A percentile compares a stretch with the other conserved stretches of the same genome.
Evolutionary conservation across 1,284 basidiomycete genomes (phyloP).

Genomic region (Ustilago bromivora): DNA sequence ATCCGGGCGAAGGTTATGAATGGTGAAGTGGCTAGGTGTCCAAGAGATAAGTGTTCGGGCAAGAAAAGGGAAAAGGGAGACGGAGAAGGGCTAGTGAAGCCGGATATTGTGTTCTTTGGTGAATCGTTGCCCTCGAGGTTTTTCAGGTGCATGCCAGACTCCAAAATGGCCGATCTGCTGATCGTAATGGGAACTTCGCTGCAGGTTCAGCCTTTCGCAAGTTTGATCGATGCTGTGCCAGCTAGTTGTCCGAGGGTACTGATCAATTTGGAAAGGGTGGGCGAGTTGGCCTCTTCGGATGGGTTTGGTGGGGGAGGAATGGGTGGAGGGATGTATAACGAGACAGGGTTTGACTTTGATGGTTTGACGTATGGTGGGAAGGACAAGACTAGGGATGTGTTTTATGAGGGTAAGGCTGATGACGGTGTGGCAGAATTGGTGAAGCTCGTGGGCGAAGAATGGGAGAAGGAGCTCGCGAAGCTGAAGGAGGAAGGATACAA

Average conservation of each 20-base stretch:
- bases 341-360: constrained; percentile 66
- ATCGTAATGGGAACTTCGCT: constrained; percentile 93
- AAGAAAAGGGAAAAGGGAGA: constrained; percentile 18
- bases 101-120: constrained; percentile 69
- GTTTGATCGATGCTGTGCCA: constrained; percentile 72
- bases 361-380: constrained; percentile 47
- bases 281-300: constrained; percentile 70
- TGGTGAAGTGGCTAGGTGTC: constrained; percentile 62
- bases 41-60: constrained; percentile 31
- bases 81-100: constrained; percentile 62
- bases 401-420: constrained; percentile 61
- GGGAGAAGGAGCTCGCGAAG: constrained; percentile 45
- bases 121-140: constrained; percentile 65
- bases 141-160: constrained; percentile 68
- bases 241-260: constrained; percentile 71
- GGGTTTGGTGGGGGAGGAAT: constrained; percentile 70
- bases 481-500: constrained; percentile 32
- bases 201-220: constrained; percentile 75
- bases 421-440: constrained; percentile 53
- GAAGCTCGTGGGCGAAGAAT: constrained; percentile 47
- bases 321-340: constrained; percentile 36
- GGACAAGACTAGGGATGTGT: constrained; percentile 56
- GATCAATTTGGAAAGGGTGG: constrained; percentile 74
- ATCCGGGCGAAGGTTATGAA: constrained; percentile 52
- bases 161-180: constrained; percentile 80